Evolutionary conservation across 163 green algal species (phyloP), one percentile per base, ranked within the genome.

Genomic region (Scenedesmus sp.): DNA sequence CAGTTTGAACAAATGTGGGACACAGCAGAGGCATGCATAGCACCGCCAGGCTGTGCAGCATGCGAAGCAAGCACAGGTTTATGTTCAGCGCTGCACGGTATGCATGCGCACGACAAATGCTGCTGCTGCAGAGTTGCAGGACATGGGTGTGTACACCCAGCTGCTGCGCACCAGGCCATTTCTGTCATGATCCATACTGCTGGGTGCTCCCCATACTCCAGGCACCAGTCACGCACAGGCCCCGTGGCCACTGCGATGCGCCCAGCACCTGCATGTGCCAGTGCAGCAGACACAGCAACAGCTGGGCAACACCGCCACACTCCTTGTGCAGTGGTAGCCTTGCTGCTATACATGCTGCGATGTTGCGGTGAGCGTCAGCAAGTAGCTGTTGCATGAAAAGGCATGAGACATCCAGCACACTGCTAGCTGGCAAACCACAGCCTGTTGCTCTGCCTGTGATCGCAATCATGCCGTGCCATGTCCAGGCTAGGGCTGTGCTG

Each of bases 141-240:
- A 85, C 64, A 7, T 60, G 4, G 3, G 52, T 88, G 83, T 8
- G 4, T 62, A 9, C 16, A 73, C 18, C 15, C 82, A 76, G 62
- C 84, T 79, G 34, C 83, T 77, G 46, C 52, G 10, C 84, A 93
- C 90, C 90, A 93, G 46, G 90, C 90, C 12, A 26, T 56, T 6
- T 90, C 73, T 26, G 90, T 93, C 23, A 93, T 82, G 10, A 93
- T 56, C 90, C 90, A 93, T 3, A 93, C 70, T 60, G 67, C 90
- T 52, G 90, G 83, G 23, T 54, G 10, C 8, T 93, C 90, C 18
- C 90, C 90, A 57, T 90, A 90, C 34, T 93, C 84, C 6, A 93
- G 57, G 90, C 90, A 93, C 90, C 90, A 93, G 84, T 93, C 90
- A 6, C 62, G 62, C 26, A 93, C 46, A 62, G 84, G 83, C 55